Conservation (phyloP, 805 yeast species). For the Schwanniomyces sp. region DNA sequence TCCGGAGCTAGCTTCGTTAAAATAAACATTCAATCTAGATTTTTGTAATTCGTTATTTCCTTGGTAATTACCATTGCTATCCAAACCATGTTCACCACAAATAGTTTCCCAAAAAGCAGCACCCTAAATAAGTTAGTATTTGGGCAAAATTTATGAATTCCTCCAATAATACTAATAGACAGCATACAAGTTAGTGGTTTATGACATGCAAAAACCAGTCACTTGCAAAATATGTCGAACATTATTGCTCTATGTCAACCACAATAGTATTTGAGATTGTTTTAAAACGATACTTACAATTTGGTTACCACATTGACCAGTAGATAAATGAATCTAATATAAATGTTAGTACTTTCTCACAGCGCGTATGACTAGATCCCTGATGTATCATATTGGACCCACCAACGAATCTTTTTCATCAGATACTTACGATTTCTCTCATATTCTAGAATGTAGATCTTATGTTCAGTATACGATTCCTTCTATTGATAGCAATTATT, state of each 20-base stretch:
- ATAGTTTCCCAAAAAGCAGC: conserved; percentile 94
- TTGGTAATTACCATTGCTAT: conserved; percentile 69
- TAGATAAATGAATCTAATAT: conserved; percentile 84
- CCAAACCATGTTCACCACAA: conserved; percentile 85
- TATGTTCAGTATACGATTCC: not conserved
- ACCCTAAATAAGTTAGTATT: conserved; percentile 49
- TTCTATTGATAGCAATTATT: conserved; percentile 1
- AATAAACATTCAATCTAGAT: conserved; percentile 74
- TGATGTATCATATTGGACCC: not conserved
- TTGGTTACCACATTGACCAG: conserved; percentile 99
- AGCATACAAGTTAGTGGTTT: no score
- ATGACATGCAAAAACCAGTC: not conserved
- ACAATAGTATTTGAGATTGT: not conserved
- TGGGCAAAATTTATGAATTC: not conserved
- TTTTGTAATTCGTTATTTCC: conserved; percentile 46
- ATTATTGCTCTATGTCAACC: not conserved
- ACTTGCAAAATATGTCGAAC: not conserved
- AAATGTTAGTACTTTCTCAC: not conserved
- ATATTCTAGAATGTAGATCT: conserved; percentile 7
- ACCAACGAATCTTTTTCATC: not conserved
- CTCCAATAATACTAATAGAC: not conserved
- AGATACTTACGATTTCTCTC: conserved; percentile 25
- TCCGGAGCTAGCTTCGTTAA: conserved; percentile 81
- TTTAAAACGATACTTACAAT: conserved; percentile 52
- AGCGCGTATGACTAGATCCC: conserved; percentile 1